Percentiles rank a stretch among this genome's conserved stretches.
phyloP scores from a whole-genome alignment of 75 land plant species.

The Pinus tabuliformis region DNA sequence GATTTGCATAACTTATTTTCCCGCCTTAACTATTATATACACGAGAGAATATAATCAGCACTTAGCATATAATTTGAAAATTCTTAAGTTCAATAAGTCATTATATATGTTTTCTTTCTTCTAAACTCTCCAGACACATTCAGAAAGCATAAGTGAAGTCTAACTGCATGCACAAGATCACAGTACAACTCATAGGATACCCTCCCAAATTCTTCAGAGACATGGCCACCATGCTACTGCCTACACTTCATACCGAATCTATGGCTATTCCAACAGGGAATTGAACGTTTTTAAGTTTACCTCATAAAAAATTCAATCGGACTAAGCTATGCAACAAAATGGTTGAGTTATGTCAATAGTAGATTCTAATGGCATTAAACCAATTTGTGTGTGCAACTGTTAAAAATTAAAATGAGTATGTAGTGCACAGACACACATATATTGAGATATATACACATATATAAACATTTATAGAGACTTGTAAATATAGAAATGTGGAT shows the following conservation, averaged over 20 bases:
- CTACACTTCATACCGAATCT: slow-evolving; percentile 2
- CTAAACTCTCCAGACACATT: slow-evolving; percentile 1
- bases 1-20: slow-evolving; percentile 87
- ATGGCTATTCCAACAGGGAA: not conserved
- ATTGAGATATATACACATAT: not conserved
- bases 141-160: not conserved
- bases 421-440: not conserved
- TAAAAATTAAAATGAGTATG: not conserved
- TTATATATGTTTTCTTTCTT: not conserved
- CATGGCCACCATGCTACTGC: not conserved
- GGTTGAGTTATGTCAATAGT: not conserved
- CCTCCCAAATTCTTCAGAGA: not conserved
- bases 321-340: not conserved
- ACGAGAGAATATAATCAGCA: slow-evolving; percentile 6
- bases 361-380: not conserved
- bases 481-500: not conserved
- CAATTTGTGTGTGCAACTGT: not conserved
- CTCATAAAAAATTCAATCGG: not conserved
- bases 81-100: not conserved
- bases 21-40: slow-evolving; percentile 42
- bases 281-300: not conserved
- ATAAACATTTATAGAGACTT: not conserved
- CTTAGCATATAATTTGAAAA: slow-evolving; percentile 2
- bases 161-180: not conserved
- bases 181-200: not conserved